Evolutionary conservation across 495 filamentous ascomycete species (phyloP).

Genomic region (Aspergillus baeticus): DNA sequence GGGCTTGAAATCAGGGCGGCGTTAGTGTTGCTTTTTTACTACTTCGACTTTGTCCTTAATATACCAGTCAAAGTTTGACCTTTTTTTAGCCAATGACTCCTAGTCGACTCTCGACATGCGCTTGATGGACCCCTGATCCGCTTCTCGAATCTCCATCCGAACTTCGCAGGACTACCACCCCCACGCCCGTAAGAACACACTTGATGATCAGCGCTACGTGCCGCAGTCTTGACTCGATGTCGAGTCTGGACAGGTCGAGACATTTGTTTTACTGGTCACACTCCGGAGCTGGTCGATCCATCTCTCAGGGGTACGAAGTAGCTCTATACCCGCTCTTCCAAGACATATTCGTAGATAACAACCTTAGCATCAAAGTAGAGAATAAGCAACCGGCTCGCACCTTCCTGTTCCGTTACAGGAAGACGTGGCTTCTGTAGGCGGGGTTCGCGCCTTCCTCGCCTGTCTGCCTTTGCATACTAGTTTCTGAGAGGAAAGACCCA

Average conservation of each 20-base stretch:
- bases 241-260: neutral
- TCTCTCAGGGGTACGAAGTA: neutral
- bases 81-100: no score
- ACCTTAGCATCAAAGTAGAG: neutral
- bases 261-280: neutral
- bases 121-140: neutral
- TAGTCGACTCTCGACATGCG: neutral
- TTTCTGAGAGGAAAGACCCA: no score
- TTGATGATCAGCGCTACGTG: constrained; percentile 1
- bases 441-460: no score
- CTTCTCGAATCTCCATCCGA: neutral
- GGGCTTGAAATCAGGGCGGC: constrained; percentile 3
- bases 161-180: neutral
- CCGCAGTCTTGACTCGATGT: neutral
- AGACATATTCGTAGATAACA: no score
- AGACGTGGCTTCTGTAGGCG: no score
- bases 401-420: no score
- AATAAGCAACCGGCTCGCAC: no score
- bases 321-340: neutral
- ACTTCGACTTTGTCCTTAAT: constrained; percentile 3
- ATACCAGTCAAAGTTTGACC: neutral
- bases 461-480: no score
- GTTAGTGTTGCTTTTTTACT: constrained; percentile 8
- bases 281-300: neutral
- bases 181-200: neutral